Percentiles rank a stretch among this genome's conserved stretches.
phyloP scores from a whole-genome alignment of 768 basidiomycete species.

The Lactifluus piperatus region DNA sequence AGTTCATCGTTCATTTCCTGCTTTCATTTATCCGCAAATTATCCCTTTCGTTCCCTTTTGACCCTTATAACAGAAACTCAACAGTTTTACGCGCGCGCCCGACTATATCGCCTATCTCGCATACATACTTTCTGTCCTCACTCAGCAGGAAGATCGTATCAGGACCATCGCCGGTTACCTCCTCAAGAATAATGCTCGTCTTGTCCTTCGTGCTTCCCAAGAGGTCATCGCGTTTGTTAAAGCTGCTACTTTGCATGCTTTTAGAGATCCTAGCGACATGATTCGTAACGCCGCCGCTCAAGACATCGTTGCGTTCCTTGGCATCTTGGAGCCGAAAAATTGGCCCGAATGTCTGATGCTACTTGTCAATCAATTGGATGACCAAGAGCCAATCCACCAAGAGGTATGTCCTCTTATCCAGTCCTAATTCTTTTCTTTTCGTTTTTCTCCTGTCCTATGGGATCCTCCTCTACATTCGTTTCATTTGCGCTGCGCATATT shows the following conservation, averaged over 20 bases:
- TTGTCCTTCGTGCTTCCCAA: conserved; percentile 58
- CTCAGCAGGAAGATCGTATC: conserved; percentile 84
- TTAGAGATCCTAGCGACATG: conserved; percentile 74
- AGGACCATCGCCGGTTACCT: conserved; percentile 94
- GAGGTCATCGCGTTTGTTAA: conserved; percentile 71
- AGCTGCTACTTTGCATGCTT: conserved; percentile 67
- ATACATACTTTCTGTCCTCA: conserved; percentile 77
- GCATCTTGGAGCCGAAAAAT: conserved; percentile 78
- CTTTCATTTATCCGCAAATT: conserved; percentile 20
- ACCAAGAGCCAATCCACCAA: conserved; percentile 63
- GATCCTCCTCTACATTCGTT: not conserved
- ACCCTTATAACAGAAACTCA: conserved; percentile 56
- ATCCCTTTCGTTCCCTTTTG: conserved; percentile 18
- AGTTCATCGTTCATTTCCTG: conserved; percentile 22
- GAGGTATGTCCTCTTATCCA: conserved; percentile 51
- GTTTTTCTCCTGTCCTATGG: not conserved
- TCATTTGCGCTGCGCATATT: not conserved
- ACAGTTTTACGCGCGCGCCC: conserved; percentile 76
- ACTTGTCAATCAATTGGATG: conserved; percentile 74
- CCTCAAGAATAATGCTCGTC: conserved; percentile 89
- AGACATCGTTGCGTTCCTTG: conserved; percentile 84
- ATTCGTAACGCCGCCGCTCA: conserved; percentile 92
- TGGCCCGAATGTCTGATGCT: conserved; percentile 94
- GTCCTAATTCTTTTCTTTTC: not conserved
- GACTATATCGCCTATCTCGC: conserved; percentile 96